Evolutionary conservation across 2,329 filamentous ascomycete species (phyloP), one percentile per base, ranked within the genome.

Genomic region (Xylariaceae sp.): DNA sequence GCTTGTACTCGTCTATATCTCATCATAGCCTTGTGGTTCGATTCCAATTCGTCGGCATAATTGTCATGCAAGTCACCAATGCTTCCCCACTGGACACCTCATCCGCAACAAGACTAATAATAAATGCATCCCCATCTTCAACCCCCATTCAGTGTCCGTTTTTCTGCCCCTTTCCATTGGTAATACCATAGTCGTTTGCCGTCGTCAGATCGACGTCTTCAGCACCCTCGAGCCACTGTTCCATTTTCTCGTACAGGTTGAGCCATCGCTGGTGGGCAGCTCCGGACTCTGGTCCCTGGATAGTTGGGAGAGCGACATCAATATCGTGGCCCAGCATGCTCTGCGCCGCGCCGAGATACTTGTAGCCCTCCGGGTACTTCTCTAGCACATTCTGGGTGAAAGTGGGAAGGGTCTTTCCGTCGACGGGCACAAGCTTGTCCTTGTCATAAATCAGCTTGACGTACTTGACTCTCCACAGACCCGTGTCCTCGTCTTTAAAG

Each of bases 381-480:
- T 66, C 68, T 46, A 81, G 68, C 44, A 74, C 70, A 12, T 74
- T 71, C 21, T 61, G 49, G n/a, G 68, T 54, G 57, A 81, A 78
- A 1, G 40, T 53, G 0, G 78, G 78, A 16, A 68, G 69, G 5
- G 67, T 67, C 60, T 63, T 67, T 40, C 79, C 78, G 59, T 80
- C 74, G 40, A 76, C 74, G 3, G 78, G 72, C 2, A 80, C 72
- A 26, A 81, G 66, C 70, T 78, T 80, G 70, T 81, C 78, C 68
- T 80, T 79, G 58, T 79, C 78, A 65, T 79, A 79, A 60, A 79
- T 73, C 49, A 80, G 70, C 70, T 80, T 80, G 68, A 79, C 76
- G 58, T 75, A 79, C 48, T 71, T 70, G 46, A 75, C 69, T 62
- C 73, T 75, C 77, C 77, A 79, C 19, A 59, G 65, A 2, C 58